Conservation (phyloP, 1,139 yeast species). For the Taiozyma sp. region DNA sequence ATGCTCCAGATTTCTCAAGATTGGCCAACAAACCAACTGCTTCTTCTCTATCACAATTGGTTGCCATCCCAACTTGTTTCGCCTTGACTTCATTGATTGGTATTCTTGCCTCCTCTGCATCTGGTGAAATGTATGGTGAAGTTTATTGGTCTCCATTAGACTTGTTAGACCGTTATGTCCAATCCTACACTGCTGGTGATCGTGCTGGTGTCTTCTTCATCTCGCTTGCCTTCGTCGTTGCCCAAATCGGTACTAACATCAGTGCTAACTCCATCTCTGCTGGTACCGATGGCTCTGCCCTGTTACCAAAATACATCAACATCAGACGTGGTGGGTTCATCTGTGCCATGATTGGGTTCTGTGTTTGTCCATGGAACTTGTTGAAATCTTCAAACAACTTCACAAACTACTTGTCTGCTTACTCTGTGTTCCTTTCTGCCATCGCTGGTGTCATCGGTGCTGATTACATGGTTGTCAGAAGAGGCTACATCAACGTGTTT, state of each 20-base stretch:
- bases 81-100: constrained; percentile 86
- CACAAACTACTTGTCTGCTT: constrained; percentile 81
- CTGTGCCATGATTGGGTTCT: constrained; percentile 74
- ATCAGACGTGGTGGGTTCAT: constrained; percentile 79
- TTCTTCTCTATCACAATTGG: constrained; percentile 47
- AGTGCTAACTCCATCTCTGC: constrained; percentile 87
- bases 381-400: constrained; percentile 69
- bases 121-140: constrained; percentile 61
- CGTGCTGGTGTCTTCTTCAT: constrained; percentile 87
- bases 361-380: constrained; percentile 88
- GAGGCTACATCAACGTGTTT: constrained; percentile 62
- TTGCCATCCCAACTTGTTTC: constrained; percentile 73
- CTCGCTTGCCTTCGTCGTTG: constrained; percentile 71
- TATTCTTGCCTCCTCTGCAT: constrained; percentile 80
- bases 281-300: constrained; percentile 87
- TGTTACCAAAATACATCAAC: constrained; percentile 73
- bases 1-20: constrained; percentile 89
- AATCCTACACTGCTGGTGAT: constrained; percentile 59
- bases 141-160: constrained; percentile 87
- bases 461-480: constrained; percentile 73
- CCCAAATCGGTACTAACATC: constrained; percentile 89
- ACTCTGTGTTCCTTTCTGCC: constrained; percentile 80
- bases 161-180: constrained; percentile 62
- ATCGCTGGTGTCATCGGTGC: constrained; percentile 80
- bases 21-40: constrained; percentile 56